phyloP scores from a whole-genome alignment of 768 basidiomycete genomes.

The Candolleomyces eurysporus region DNA sequence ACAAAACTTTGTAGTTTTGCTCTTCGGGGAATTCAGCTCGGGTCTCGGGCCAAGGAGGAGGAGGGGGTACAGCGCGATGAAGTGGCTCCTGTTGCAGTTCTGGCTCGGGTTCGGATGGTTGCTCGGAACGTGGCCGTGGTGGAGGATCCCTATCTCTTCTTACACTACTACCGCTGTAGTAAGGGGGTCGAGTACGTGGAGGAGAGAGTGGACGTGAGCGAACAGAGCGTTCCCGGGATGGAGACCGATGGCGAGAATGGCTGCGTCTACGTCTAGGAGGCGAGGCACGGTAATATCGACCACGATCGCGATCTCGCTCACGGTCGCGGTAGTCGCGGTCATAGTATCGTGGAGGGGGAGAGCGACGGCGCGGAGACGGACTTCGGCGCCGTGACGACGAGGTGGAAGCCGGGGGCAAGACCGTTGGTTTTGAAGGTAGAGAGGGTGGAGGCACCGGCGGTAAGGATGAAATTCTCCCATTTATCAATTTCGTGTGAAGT shows the following conservation, averaged over 20 bases:
- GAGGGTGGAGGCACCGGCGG: slow-evolving; percentile 16
- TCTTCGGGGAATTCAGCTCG: slow-evolving; percentile 34
- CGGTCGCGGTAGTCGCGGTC: background rate
- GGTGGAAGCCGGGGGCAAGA: too few relatives aligned
- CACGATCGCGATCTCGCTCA: slow-evolving; percentile 1
- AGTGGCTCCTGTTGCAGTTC: slow-evolving; percentile 6
- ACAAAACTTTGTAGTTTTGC: slow-evolving; percentile 59
- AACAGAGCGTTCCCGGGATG: background rate
- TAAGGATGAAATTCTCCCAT: slow-evolving; percentile 1
- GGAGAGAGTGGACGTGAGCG: background rate
- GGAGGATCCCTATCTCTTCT: slow-evolving; percentile 5
- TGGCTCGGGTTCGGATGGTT: slow-evolving; percentile 7
- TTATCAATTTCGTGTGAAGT: background rate
- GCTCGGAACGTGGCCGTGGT: slow-evolving; percentile 3
- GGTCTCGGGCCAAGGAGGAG: slow-evolving; percentile 61
- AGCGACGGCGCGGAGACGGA: background rate
- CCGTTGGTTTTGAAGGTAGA: slow-evolving; percentile 17
- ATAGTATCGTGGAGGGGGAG: background rate
- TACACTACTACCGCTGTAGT: background rate
- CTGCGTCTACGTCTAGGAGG: background rate
- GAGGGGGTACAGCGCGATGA: slow-evolving; percentile 23
- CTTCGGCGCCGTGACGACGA: background rate
- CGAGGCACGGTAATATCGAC: background rate
- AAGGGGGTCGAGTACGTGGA: background rate
- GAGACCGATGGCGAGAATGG: background rate